These are phyloP conservation scores for Cytospora chrysosperma DNA, from an alignment of 2,329 filamentous ascomycete genomes.

Conservation along the genomic window DNA sequence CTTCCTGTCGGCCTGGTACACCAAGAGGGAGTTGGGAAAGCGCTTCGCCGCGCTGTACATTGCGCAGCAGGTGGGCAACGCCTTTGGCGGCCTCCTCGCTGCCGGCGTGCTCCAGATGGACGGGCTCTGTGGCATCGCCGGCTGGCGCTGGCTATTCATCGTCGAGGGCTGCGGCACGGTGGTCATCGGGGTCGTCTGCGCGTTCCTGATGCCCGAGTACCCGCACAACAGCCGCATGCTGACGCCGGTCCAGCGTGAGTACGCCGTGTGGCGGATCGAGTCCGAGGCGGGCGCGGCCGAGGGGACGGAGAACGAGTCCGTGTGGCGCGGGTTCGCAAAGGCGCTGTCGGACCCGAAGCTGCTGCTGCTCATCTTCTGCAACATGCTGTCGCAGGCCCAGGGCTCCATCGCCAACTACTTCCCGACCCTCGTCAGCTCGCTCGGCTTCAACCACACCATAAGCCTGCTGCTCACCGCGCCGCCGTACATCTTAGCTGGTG, in stretches of 20 bases:
- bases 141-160: slow-evolving; percentile 56
- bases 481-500: too few species aligned
- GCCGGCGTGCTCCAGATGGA: slow-evolving; percentile 49
- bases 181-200: slow-evolving; percentile 42
- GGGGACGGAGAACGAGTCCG: slow-evolving; percentile 34
- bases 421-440: slow-evolving; percentile 34
- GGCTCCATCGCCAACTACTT: slow-evolving; percentile 35
- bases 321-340: slow-evolving; percentile 30
- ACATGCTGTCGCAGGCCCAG: slow-evolving; percentile 40
- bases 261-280: slow-evolving; percentile 36
- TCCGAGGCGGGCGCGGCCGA: slow-evolving; percentile 40
- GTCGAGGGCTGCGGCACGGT: slow-evolving; percentile 45
- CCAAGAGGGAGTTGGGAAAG: slow-evolving; percentile 53
- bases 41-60: slow-evolving; percentile 76
- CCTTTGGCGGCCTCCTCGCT: slow-evolving; percentile 57
- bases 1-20: slow-evolving; percentile 60
- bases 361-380: slow-evolving; percentile 38
- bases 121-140: slow-evolving; percentile 44
- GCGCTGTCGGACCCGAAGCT: slow-evolving; percentile 39
- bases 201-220: slow-evolving; percentile 39
- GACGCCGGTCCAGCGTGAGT: slow-evolving; percentile 30
- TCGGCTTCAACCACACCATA: too few species aligned
- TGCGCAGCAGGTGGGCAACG: slow-evolving; percentile 75
- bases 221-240: slow-evolving; percentile 41
- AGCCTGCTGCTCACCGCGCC: too few species aligned